A percentile compares a stretch with the other conserved stretches of the same genome.
phyloP scores from a whole-genome alignment of 129 eudicot species.

The Arctium lappa region DNA sequence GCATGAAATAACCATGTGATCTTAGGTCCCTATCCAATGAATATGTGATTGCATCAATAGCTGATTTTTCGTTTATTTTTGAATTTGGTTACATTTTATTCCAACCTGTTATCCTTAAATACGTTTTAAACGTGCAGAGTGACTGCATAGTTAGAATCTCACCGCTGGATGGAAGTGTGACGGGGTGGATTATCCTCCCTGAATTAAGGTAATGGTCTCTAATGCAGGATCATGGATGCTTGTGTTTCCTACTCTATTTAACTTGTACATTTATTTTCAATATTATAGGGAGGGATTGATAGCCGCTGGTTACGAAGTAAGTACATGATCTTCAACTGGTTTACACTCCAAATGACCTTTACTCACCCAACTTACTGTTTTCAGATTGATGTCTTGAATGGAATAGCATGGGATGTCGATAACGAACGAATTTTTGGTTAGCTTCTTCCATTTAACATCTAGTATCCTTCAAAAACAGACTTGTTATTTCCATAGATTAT shows the following conservation, averaged over 20 bases:
- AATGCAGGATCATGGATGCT: not conserved
- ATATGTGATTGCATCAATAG: no score
- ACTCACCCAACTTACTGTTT: not conserved
- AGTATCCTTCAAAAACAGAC: not conserved
- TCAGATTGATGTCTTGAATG: conserved; percentile 72
- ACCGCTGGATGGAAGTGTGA: conserved; percentile 46
- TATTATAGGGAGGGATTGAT: conserved; percentile 44
- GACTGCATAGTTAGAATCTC: conserved; percentile 81
- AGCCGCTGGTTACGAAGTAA: conserved; percentile 45
- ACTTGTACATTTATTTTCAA: not conserved
- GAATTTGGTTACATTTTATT: no score
- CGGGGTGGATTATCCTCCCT: conserved; percentile 73
- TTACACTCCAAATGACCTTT: not conserved
- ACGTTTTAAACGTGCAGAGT: conserved; percentile 26
- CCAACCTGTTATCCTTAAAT: no score
- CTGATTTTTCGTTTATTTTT: no score
- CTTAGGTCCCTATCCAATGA: no score
- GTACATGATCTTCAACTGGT: not conserved
- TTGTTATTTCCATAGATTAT: no score
- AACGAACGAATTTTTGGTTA: conserved; percentile 60
- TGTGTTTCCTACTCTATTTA: not conserved
- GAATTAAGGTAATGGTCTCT: conserved; percentile 43
- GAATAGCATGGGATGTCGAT: conserved; percentile 82
- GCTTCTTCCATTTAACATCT: conserved; percentile 20
- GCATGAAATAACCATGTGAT: no score